Conservation (phyloP, 352 stramenopile species). For the Globisporangium emineosum region DNA sequence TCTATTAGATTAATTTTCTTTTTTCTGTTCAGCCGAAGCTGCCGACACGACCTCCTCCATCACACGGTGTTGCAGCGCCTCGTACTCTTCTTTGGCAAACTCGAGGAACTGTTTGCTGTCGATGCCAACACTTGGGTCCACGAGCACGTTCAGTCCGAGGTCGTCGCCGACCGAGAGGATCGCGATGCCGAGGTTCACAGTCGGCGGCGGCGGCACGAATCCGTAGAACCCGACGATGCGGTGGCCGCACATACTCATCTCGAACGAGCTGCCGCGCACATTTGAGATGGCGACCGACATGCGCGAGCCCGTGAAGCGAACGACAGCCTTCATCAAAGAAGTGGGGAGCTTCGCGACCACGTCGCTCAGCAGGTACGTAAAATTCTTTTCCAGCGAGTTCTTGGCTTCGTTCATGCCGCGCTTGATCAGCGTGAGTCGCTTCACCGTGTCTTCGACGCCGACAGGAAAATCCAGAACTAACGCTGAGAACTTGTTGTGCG, state of each 20-base stretch:
- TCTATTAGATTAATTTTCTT: conserved; percentile 11
- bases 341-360: conserved; percentile 53
- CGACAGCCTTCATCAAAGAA: conserved; percentile 43
- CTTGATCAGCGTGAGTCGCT: conserved; percentile 50
- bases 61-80: conserved; percentile 40
- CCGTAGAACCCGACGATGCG: conserved; percentile 60
- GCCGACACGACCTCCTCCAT: neutral
- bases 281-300: conserved; percentile 72
- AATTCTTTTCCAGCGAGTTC: conserved; percentile 74
- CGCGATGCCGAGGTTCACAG: conserved; percentile 73
- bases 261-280: conserved; percentile 51
- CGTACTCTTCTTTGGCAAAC: conserved; percentile 67
- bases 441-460: conserved; percentile 38
- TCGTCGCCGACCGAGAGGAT: conserved; percentile 70
- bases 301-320: conserved; percentile 52
- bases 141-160: conserved; percentile 70
- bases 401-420: conserved; percentile 72
- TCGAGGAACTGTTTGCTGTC: conserved; percentile 60
- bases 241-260: conserved; percentile 52
- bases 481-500: conserved; percentile 79
- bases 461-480: conserved; percentile 73
- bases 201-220: conserved; percentile 76
- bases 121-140: conserved; percentile 66
- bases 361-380: conserved; percentile 64
- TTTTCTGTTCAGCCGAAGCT: conserved; percentile 11